Evolutionary conservation across 2,329 filamentous ascomycete genomes (phyloP), one percentile per base, ranked within the genome.

Genomic region (Zymoseptoria tritici): DNA sequence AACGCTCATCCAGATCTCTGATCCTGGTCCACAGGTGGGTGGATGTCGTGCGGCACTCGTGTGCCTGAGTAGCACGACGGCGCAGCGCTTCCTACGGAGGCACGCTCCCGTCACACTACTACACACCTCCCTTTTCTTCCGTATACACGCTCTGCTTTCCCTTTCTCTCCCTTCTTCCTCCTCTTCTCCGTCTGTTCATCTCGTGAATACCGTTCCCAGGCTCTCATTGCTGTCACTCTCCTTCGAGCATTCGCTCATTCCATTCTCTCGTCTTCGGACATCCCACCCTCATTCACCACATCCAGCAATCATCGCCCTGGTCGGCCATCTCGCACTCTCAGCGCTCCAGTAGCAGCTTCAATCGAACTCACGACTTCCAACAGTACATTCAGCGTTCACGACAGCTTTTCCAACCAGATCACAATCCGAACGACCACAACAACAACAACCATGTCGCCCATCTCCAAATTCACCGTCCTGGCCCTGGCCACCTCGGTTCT

Each of bases 221-320:
- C 29, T 29, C 22, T 58, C 29, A 51, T 67, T 69, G 66, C 68
- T 65, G 67, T 68, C 71, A 71, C 62, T 57, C 56, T 62, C 62
- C 60, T 62, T 68, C 64, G 72, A 75, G 73, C 74, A 73, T 67
- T 74, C 71, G 76, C 76, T 78, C 76, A 67, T 73, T 74, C 63
- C 72, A 66, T 65, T 74, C 69, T 54, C 64, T 69, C 65, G 62
- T 70, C 72, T 70, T 66, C 64, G 70, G 69, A 71, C 74, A 69
- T 56, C 66, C 56, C 74, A 66, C 68, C 66, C 66, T 73, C 69
- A 64, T 70, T 71, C 64, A 66, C 57, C 57, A 55, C 57, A 51
- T 54, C 54, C 56, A 60, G 63, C 57, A 59, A 56, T 55, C 26
- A 36, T 70, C 68, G 76, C 76, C 75, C 76, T 75, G 76, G 76